Percentiles rank a stretch among this genome's conserved stretches.
Evolutionary conservation across 106 monocot species (phyloP).

Genomic region (Iris macrosiphon): DNA sequence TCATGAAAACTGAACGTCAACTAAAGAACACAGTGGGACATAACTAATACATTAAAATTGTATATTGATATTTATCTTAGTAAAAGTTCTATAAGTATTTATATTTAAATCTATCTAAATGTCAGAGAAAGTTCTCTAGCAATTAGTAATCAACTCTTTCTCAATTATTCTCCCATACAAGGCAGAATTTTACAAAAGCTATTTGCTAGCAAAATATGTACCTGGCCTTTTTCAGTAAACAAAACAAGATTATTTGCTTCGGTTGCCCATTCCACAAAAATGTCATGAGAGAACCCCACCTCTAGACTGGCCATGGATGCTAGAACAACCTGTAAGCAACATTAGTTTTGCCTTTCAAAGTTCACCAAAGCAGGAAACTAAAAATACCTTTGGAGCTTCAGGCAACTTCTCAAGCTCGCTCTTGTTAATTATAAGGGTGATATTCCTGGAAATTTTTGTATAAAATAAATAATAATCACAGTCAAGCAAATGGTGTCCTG

Average conservation of each 20-base stretch:
- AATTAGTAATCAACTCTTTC: conserved; percentile 2
- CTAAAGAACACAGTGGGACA: not conserved
- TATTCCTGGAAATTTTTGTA: conserved; percentile 78
- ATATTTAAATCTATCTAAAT: too few relatives aligned
- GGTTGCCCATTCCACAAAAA: conserved; percentile 93
- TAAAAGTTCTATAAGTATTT: too few relatives aligned
- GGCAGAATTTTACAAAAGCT: not conserved
- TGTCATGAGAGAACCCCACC: conserved; percentile 94
- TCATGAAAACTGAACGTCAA: not conserved
- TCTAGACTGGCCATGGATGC: conserved; percentile 99
- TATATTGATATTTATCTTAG: too few relatives aligned
- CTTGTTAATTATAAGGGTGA: conserved; percentile 78
- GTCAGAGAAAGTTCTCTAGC: too few relatives aligned
- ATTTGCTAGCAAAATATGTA: conserved; percentile 13
- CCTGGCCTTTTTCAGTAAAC: conserved; percentile 97
- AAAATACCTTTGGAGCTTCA: conserved; percentile 77
- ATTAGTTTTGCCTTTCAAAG: conserved; percentile 13
- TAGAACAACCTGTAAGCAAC: conserved; percentile 70
- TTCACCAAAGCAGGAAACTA: not conserved
- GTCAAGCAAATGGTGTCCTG: not conserved
- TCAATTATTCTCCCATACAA: not conserved
- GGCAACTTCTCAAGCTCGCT: conserved; percentile 76
- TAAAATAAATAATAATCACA: too few relatives aligned
- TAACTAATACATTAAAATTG: too few relatives aligned
- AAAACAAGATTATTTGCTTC: conserved; percentile 82